Evolutionary conservation across 2,329 filamentous ascomycete species (phyloP).

Genomic region (Exophiala aquamarina): DNA sequence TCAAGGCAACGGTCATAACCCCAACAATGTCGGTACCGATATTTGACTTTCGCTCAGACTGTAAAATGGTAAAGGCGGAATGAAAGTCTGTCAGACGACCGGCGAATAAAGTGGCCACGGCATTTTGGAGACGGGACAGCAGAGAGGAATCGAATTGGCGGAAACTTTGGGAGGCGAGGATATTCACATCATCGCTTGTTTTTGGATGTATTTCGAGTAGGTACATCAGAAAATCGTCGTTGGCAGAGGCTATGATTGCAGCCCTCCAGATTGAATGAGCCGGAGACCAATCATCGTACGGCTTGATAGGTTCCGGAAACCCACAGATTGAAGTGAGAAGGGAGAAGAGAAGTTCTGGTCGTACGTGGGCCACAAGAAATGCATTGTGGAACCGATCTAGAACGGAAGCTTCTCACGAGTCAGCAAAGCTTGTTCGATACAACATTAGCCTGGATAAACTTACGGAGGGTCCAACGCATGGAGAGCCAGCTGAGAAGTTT

Average conservation of each 20-base stretch:
- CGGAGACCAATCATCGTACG: constrained; percentile 15
- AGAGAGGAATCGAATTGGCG: constrained; percentile 14
- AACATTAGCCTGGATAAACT: constrained; percentile 31
- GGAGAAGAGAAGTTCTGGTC: constrained; percentile 68
- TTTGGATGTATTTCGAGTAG: constrained; percentile 5
- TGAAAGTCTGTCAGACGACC: constrained; percentile 46
- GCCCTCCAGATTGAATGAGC: constrained; percentile 12
- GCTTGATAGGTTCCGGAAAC: constrained; percentile 26
- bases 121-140: constrained; percentile 29
- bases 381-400: constrained; percentile 67
- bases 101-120: constrained; percentile 47
- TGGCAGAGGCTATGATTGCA: constrained; percentile 5
- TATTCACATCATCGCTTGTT: neutral
- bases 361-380: constrained; percentile 62
- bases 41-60: constrained; percentile 42
- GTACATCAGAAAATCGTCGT: constrained; percentile 14
- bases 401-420: constrained; percentile 44
- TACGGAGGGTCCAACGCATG: constrained; percentile 79
- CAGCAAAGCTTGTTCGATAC: neutral
- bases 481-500: constrained; percentile 80
- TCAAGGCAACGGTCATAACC: constrained; percentile 12
- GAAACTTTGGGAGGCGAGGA: neutral
- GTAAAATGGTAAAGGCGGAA: constrained; percentile 45
- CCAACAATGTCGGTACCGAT: constrained; percentile 47
- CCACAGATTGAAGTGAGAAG: constrained; percentile 69